These are phyloP conservation scores for Nematocida homosporus DNA, from an alignment of 371 early-diverging fungal species.

Conservation along the genomic window DNA sequence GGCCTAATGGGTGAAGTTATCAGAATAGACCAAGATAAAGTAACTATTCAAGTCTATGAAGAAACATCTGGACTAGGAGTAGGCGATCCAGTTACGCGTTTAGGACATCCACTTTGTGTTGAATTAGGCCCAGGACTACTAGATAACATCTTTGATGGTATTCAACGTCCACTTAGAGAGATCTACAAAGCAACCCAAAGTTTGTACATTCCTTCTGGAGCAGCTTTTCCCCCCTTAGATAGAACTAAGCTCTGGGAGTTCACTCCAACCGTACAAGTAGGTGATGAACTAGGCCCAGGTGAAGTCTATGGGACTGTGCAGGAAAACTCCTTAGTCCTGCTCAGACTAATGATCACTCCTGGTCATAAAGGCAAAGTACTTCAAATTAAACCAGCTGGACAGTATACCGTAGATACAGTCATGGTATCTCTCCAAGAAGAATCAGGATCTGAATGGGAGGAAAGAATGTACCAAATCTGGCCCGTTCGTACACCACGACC, in stretches of 20 bases:
- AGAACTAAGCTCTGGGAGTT: constrained; percentile 86
- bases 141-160: constrained; percentile 98
- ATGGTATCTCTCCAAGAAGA: constrained; percentile 90
- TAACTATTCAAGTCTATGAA: constrained; percentile 99
- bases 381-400: constrained; percentile 85
- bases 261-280: constrained; percentile 78
- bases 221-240: constrained; percentile 88
- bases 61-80: constrained; percentile 93
- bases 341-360: constrained; percentile 80
- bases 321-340: constrained; percentile 86
- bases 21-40: constrained; percentile 93
- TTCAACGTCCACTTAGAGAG: constrained; percentile 93
- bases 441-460: constrained; percentile 72
- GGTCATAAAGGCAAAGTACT: constrained; percentile 85
- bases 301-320: constrained; percentile 89
- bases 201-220: constrained; percentile 98
- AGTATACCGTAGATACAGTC: constrained; percentile 82
- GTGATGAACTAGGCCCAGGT: constrained; percentile 91
- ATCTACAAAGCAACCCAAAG: constrained; percentile 84
- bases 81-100: constrained; percentile 92
- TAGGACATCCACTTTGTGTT: constrained; percentile 93
- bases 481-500: constrained; percentile 97
- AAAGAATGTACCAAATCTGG: constrained; percentile 87
- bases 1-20: constrained; percentile 99
- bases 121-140: constrained; percentile 98